These are phyloP conservation scores for Eutypella sp. DNA, from an alignment of 2,329 filamentous ascomycete genomes.

Conservation along the genomic window DNA sequence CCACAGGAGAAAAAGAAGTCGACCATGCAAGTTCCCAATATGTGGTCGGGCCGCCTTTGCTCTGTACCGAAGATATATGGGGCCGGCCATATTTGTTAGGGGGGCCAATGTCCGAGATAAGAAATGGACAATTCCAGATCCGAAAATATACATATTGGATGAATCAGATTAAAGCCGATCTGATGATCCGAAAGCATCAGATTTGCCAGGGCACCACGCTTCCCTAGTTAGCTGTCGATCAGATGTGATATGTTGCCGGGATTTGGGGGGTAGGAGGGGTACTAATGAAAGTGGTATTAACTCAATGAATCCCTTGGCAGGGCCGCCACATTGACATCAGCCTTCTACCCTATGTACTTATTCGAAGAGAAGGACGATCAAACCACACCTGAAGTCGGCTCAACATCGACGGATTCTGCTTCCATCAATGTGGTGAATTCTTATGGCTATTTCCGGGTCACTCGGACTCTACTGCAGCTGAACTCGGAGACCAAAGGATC, in stretches of 20 bases:
- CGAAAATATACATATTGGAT: neutral
- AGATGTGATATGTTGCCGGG: slow-evolving; percentile 21
- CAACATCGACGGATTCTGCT: neutral
- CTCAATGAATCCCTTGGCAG: slow-evolving; percentile 3
- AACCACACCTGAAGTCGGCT: slow-evolving; percentile 12
- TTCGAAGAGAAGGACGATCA: slow-evolving; percentile 11
- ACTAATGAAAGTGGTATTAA: slow-evolving; percentile 9
- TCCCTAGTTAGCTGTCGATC: slow-evolving; percentile 17
- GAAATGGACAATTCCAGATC: neutral
- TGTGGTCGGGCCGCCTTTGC: neutral
- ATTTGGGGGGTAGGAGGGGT: slow-evolving; percentile 8
- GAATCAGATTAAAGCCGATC: neutral
- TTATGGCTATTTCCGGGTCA: neutral
- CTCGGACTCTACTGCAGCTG: neutral
- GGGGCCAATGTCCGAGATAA: neutral
- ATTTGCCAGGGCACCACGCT: neutral
- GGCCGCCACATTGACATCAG: slow-evolving; percentile 6
- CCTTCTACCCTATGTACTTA: neutral
- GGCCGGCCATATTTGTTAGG: neutral
- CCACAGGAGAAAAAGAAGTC: neutral
- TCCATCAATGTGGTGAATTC: neutral
- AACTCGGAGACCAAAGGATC: neutral
- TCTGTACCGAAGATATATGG: neutral
- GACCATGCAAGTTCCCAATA: neutral
- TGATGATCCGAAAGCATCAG: no score